phyloP scores from a whole-genome alignment of 75 land plant species.

The Azolla pinnata region DNA sequence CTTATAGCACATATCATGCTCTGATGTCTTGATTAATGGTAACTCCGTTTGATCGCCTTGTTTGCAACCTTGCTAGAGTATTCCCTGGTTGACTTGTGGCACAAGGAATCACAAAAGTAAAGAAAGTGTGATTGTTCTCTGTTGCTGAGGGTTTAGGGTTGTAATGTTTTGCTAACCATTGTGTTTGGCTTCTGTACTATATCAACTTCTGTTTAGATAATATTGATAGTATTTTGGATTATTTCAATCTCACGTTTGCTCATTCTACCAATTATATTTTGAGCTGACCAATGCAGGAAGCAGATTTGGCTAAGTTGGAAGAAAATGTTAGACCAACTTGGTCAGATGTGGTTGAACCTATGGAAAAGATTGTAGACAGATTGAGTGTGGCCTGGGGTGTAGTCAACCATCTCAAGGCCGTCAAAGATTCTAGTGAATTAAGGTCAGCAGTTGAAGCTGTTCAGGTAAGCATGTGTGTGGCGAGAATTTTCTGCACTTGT shows the following conservation, averaged over 20 bases:
- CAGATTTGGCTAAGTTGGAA: constrained; percentile 55
- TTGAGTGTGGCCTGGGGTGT: constrained; percentile 64
- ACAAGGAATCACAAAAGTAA: too few relatives aligned
- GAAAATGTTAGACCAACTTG: constrained; percentile 58
- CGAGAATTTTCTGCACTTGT: too few relatives aligned
- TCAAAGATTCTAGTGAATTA: constrained; percentile 68
- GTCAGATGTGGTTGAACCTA: constrained; percentile 60
- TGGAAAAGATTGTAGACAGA: constrained; percentile 65
- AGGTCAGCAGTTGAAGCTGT: constrained; percentile 75
- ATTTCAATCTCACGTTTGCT: too few relatives aligned
- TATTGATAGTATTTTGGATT: neutral
- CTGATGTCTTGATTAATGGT: too few relatives aligned
- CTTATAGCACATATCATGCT: too few relatives aligned
- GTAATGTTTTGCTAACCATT: neutral
- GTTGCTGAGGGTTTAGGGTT: too few relatives aligned
- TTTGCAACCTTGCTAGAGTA: neutral
- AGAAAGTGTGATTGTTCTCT: neutral
- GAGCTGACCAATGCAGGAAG: constrained; percentile 30
- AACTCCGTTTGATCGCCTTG: too few relatives aligned
- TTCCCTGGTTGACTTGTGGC: neutral
- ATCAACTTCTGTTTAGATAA: neutral
- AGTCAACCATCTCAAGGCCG: constrained; percentile 68
- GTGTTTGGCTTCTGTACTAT: neutral
- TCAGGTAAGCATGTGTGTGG: constrained; percentile 40
- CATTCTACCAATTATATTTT: neutral